Conservation (phyloP, 345 rosid genomes). For the Brassica incana region DNA sequence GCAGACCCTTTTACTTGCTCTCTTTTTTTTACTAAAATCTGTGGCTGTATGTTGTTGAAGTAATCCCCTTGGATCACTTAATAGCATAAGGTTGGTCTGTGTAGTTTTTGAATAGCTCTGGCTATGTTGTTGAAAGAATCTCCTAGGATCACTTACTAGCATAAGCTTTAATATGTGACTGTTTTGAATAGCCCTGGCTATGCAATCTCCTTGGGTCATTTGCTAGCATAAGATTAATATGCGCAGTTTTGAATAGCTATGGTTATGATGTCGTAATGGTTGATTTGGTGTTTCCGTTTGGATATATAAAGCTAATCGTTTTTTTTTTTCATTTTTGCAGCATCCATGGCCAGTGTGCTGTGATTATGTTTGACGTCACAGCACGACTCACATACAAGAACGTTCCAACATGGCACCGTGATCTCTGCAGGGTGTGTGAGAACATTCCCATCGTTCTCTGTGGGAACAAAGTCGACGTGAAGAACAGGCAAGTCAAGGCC, state of each 20-base stretch:
- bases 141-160: neutral
- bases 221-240: neutral
- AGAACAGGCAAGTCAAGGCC: constrained; percentile 95
- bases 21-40: neutral
- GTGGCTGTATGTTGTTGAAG: neutral
- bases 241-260: neutral
- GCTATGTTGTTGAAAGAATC: neutral
- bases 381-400: constrained; percentile 95
- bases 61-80: neutral
- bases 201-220: neutral
- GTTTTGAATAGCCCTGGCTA: neutral
- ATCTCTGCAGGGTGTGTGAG: constrained; percentile 77
- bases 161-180: neutral
- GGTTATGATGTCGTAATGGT: neutral
- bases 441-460: constrained; percentile 89
- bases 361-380: constrained; percentile 96
- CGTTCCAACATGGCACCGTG: constrained; percentile 98
- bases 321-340: constrained; percentile 42
- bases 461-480: constrained; percentile 92
- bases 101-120: neutral
- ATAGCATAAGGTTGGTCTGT: neutral
- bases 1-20: constrained; percentile 15
- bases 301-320: neutral
- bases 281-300: neutral
- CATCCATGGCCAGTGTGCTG: constrained; percentile 97